Base-by-base conservation (phyloP, 179 eudicot genomes). In the Heliamphora pulchella region DNA sequence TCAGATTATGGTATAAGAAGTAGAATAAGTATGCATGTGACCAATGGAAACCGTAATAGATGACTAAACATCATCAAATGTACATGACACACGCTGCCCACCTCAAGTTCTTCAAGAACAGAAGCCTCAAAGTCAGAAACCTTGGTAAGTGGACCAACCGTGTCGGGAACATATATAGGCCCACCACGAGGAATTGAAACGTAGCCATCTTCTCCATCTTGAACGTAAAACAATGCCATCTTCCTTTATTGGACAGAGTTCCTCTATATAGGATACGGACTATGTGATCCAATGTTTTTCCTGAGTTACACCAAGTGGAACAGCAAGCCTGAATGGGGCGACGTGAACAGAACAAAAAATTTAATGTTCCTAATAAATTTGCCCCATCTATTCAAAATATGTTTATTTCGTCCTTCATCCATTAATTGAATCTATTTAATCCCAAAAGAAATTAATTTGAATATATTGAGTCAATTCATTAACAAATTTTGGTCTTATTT, bases 171-270 rank as follows among this genome's bases (percentile, higher is more conserved):
- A 75, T 87, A 92, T 54, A 92, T 82, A 43, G 98, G 97, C 2
- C 97, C 98, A 22, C 98, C 98, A n/a, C 85, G 89, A 57, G 98
- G 91, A 58, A 93, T 79, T 10, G 93, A 81, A 48, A 85, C 81
- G 11, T 78, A 78, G 58, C 70, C 76, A 1, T 85, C 87, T 41
- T 78, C 89, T 79, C 68, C 82, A 44, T 50, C 76, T 39, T 57
- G 75, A 18, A 66, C 61, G 43, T 85, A 80, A 10, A 80, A 22
- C 78, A 80, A 85, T 6, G 57, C 77, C 46, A 54, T 61, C 58
- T 74, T 81, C 82, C 78, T 83, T 53, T 63, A 13, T 8, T 5
- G 61, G 10, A 54, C 13, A 8, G 54, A 43, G 47, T 58, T 61
- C 46, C 47, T 48, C 7, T 48, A 6, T 48, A 48, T 48, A 6